Conservation (phyloP, 495 filamentous ascomycete species). For the Podospora pseudocomata region DNA sequence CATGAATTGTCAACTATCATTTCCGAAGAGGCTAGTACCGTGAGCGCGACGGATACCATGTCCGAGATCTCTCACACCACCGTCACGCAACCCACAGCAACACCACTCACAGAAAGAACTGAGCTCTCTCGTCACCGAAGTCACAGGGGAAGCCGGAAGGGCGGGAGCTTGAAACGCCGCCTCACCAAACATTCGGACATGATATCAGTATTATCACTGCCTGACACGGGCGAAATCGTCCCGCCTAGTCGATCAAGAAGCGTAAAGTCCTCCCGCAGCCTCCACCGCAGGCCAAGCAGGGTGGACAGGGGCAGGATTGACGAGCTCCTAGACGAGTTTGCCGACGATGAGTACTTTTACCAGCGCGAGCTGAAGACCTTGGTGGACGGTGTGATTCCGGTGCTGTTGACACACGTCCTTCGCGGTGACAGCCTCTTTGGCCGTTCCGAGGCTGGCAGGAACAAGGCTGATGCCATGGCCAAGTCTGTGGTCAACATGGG, state of each 20-base stretch:
- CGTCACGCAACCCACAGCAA: constrained; percentile 46
- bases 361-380: constrained; percentile 88
- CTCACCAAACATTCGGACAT: constrained; percentile 91
- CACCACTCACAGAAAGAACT: background rate
- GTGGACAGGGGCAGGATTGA: constrained; percentile 61
- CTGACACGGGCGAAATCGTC: constrained; percentile 53
- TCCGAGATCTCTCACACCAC: constrained; percentile 48
- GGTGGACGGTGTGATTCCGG: constrained; percentile 94
- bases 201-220: constrained; percentile 82
- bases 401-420: constrained; percentile 81
- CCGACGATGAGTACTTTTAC: constrained; percentile 83
- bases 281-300: constrained; percentile 65
- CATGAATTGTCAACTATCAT: constrained; percentile 71
- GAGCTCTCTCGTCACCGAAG: background rate
- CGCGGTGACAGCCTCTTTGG: constrained; percentile 63
- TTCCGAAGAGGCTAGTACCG: constrained; percentile 59
- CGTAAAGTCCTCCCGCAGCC: constrained; percentile 64
- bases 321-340: constrained; percentile 77
- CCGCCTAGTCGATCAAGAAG: constrained; percentile 50
- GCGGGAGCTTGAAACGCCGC: constrained; percentile 59
- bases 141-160: constrained; percentile 26
- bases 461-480: constrained; percentile 51
- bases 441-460: constrained; percentile 54
- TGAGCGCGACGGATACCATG: constrained; percentile 39
- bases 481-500: constrained; percentile 95